A percentile compares a stretch with the other conserved stretches of the same genome.
These are phyloP conservation scores for Candida yuanshanica DNA, from an alignment of 805 yeast genomes.

Conservation along the genomic window DNA sequence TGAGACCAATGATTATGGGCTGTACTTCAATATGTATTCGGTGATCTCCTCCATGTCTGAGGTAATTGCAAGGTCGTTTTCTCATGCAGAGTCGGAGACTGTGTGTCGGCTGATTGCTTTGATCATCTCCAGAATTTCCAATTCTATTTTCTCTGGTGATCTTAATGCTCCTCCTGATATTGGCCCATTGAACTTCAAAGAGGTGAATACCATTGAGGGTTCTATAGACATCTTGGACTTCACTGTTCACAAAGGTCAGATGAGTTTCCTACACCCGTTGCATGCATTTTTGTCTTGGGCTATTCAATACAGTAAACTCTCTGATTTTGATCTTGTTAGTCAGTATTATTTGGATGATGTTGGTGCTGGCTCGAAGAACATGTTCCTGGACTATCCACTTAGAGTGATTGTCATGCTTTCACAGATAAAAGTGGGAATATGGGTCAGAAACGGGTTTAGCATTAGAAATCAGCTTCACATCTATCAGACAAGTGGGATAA, in stretches of 20 bases:
- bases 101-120: conserved; percentile 4
- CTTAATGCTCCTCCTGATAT: neutral
- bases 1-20: conserved; percentile 66
- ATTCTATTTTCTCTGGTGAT: neutral
- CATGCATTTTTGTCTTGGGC: conserved; percentile 71
- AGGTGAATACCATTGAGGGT: conserved; percentile 21
- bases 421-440: conserved; percentile 81
- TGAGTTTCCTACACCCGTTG: conserved; percentile 75
- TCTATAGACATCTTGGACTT: conserved; percentile 29
- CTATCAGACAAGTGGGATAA: conserved; percentile 68
- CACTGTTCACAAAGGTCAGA: conserved; percentile 40
- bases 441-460: conserved; percentile 93
- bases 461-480: conserved; percentile 73
- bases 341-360: conserved; percentile 8
- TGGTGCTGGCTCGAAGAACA: conserved; percentile 1
- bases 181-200: neutral
- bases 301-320: conserved; percentile 40
- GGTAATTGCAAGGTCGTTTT: conserved; percentile 42
- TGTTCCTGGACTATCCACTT: conserved; percentile 55
- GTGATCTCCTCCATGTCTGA: conserved; percentile 61
- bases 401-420: conserved; percentile 72
- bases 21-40: conserved; percentile 38
- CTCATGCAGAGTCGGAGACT: conserved; percentile 1
- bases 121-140: conserved; percentile 8
- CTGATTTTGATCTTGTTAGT: conserved; percentile 8